These are phyloP conservation scores for Trapa incisa DNA, from an alignment of 345 rosid species.

Conservation along the genomic window DNA sequence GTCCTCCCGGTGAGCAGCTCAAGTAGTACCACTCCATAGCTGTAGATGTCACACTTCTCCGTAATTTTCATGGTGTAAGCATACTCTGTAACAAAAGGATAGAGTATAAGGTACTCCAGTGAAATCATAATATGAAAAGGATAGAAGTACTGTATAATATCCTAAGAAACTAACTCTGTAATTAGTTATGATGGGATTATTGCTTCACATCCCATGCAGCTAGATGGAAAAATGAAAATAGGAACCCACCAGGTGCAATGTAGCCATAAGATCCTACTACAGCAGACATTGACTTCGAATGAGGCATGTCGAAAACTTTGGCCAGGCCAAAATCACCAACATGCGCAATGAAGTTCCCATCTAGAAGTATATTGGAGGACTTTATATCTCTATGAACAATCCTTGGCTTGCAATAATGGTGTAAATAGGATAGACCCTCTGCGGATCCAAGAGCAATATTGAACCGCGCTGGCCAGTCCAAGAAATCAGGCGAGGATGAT, in stretches of 20 bases:
- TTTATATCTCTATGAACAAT: constrained; percentile 94
- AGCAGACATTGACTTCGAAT: constrained; percentile 87
- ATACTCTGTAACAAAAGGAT: constrained; percentile 38
- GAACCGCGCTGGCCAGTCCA: constrained; percentile 82
- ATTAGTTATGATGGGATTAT: background rate
- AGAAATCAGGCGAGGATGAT: constrained; percentile 27
- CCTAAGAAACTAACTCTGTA: background rate
- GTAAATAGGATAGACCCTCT: constrained; percentile 89
- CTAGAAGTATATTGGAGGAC: constrained; percentile 81
- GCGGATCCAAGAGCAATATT: constrained; percentile 87
- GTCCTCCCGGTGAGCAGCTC: constrained; percentile 74
- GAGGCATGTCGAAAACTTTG: constrained; percentile 90
- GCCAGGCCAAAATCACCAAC: constrained; percentile 99
- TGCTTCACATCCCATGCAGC: background rate
- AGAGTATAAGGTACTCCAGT: background rate
- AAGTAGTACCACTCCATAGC: constrained; percentile 80
- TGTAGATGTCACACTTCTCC: constrained; percentile 91
- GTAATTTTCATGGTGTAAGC: constrained; percentile 96
- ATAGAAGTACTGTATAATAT: background rate
- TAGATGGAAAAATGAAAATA: background rate
- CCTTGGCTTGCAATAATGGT: constrained; percentile 88
- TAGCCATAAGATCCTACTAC: constrained; percentile 98
- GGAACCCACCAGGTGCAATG: constrained; percentile 82
- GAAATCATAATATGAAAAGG: background rate
- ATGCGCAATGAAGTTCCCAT: constrained; percentile 82